Base-by-base conservation (phyloP, 768 basidiomycete species). In the Astraeus odoratus region DNA sequence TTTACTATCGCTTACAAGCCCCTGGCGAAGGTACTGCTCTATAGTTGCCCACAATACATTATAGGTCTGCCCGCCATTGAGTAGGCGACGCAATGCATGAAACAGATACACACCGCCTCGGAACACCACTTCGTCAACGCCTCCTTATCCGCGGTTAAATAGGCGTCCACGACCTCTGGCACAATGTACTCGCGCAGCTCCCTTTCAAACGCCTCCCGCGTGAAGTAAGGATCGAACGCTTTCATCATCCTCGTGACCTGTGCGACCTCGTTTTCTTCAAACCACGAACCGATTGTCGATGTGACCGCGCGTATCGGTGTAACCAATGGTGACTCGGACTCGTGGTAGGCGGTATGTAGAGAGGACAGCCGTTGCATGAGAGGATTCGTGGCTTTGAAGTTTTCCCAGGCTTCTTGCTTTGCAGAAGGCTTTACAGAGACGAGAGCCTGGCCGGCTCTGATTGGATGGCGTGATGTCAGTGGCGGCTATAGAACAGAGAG, bases 11-110 rank as follows among this genome's bases (percentile, higher is more conserved):
- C 88, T 90, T 52, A 95, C 71, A 20, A 98, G 75, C 2, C 95
- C 93, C 58, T 95, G 92, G 29, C 78, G 76, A 39, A 94, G 76
- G 61, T 92, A 97, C 55, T 88, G 85, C 53, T 94, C 92, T 80
- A 99, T 89, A 6, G 93, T 95, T 6, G 95, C 95, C 87, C 94
- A 95, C 4, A 97, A 74, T n/a, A 98, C 91, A 54, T 95, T 96
- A 61, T 93, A 97, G 5, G 94, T 94, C 92, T 95, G 41, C 25
- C 27, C 27, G n/a, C 19, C 3, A 20, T n/a, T 19, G 27, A 26
- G 26, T 18, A 12, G 37, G 23, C 15, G 20, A 6, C 9, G 3
- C 3, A 19, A 38, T 1, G 19, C 18, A n/a, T 15, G 16, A 8
- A 1, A 42, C 20, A 33, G 40, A 25, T 8, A 67, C 93, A 61